phyloP scores from a whole-genome alignment of 345 rosid species.

The Microthlaspi erraticum region DNA sequence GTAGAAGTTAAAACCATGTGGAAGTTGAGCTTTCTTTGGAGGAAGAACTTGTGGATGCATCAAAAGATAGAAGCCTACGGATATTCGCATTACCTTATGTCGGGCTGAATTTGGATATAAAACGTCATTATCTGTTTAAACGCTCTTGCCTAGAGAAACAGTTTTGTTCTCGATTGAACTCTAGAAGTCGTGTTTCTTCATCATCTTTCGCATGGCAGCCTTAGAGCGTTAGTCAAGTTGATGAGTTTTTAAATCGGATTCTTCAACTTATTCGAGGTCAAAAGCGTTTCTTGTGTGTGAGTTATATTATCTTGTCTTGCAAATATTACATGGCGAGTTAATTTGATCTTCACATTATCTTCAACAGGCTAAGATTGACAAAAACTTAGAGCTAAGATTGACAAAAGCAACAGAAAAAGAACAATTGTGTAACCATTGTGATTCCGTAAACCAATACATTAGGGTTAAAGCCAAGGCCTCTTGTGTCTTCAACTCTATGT shows the following conservation, averaged over 20 bases:
- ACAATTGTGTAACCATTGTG: too few relatives aligned
- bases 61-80: constrained; percentile 12
- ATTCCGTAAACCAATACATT: too few relatives aligned
- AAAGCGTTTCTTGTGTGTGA: too few relatives aligned
- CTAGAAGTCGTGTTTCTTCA: background rate
- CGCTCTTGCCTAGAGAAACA: background rate
- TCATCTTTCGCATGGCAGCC: background rate
- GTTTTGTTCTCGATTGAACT: background rate
- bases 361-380: too few relatives aligned
- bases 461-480: too few relatives aligned
- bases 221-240: background rate
- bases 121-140: constrained; percentile 1
- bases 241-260: constrained; percentile 5
- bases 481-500: too few relatives aligned
- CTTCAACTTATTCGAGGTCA: too few relatives aligned
- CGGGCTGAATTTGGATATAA: constrained; percentile 22
- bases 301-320: too few relatives aligned
- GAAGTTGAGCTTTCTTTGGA: constrained; percentile 28
- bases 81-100: background rate
- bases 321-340: too few relatives aligned
- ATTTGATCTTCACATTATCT: too few relatives aligned
- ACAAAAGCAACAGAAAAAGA: too few relatives aligned
- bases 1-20: constrained; percentile 10
- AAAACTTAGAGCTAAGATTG: too few relatives aligned
- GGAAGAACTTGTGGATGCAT: constrained; percentile 34